Percentiles rank a stretch among this genome's conserved stretches.
Evolutionary conservation across 352 stramenopile species (phyloP).

Genomic region (Phytophthora boehmeriae): DNA sequence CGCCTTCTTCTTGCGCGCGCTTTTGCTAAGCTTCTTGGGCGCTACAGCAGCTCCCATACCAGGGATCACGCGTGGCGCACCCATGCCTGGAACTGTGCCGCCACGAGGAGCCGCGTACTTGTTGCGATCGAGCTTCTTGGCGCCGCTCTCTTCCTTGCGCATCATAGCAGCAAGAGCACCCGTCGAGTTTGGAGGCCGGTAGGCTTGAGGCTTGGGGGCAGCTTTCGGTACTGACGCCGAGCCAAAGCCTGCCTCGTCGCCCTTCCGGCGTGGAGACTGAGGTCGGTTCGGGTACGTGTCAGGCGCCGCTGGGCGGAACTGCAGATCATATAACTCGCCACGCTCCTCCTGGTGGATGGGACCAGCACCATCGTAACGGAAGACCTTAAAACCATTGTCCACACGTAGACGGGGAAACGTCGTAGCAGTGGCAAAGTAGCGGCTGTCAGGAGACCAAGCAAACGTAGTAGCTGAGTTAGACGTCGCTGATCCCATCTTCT

Average conservation of each 20-base stretch:
- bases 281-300: conserved; percentile 90
- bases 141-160: conserved; percentile 82
- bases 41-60: conserved; percentile 61
- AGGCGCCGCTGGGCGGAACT: conserved; percentile 78
- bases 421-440: conserved; percentile 96
- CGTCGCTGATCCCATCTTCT: conserved; percentile 91
- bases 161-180: conserved; percentile 94
- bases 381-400: conserved; percentile 97
- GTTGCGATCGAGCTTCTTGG: conserved; percentile 86
- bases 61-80: conserved; percentile 55
- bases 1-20: conserved; percentile 83
- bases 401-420: conserved; percentile 98
- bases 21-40: conserved; percentile 83
- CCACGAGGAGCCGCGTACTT: conserved; percentile 74
- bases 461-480: conserved; percentile 83
- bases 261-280: conserved; percentile 83
- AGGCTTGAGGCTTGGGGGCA: conserved; percentile 80
- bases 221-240: conserved; percentile 46
- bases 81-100: conserved; percentile 52
- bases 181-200: conserved; percentile 86
- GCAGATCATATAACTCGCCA: conserved; percentile 85
- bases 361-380: conserved; percentile 95
- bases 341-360: conserved; percentile 88
- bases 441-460: conserved; percentile 94
- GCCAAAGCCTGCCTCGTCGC: conserved; percentile 40